These are phyloP conservation scores for Ceratobasidium sp. DNA, from an alignment of 1,284 basidiomycete genomes.

Conservation along the genomic window DNA sequence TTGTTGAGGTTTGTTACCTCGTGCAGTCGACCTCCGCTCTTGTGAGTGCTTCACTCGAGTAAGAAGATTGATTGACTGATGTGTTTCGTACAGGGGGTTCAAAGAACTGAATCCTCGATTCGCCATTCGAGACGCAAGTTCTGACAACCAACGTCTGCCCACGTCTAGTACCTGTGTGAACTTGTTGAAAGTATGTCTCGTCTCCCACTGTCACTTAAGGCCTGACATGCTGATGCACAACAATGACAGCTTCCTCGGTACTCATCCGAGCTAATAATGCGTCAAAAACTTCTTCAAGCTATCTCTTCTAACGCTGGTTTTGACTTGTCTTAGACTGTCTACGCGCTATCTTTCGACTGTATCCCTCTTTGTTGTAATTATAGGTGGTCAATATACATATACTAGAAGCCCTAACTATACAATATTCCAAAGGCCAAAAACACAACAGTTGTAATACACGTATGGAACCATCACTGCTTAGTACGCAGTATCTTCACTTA, in stretches of 20 bases:
- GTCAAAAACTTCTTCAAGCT: constrained; percentile 86
- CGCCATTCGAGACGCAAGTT: constrained; percentile 82
- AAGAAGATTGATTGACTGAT: neutral
- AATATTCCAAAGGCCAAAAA: neutral
- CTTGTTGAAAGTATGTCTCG: constrained; percentile 74
- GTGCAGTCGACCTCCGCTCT: constrained; percentile 87
- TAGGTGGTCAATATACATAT: constrained; percentile 9
- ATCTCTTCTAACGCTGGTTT: constrained; percentile 90
- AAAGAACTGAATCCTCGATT: constrained; percentile 88
- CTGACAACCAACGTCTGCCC: constrained; percentile 81
- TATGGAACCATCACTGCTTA: too few species aligned
- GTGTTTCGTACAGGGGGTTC: constrained; percentile 73
- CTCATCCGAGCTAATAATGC: constrained; percentile 70
- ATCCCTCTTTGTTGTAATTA: too few species aligned
- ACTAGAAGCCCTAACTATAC: constrained; percentile 8
- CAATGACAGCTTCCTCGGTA: constrained; percentile 74
- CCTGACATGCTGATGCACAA: constrained; percentile 26
- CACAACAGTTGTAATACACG: neutral
- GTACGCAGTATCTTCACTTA: too few species aligned
- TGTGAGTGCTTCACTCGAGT: constrained; percentile 65
- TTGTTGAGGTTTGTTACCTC: constrained; percentile 91
- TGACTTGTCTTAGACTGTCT: constrained; percentile 65
- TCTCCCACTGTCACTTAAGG: neutral
- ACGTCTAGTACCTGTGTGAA: constrained; percentile 90
- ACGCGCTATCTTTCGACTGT: too few species aligned